Evolutionary conservation across 2,329 filamentous ascomycete species (phyloP).

Genomic region (Verticillium tricorpus): DNA sequence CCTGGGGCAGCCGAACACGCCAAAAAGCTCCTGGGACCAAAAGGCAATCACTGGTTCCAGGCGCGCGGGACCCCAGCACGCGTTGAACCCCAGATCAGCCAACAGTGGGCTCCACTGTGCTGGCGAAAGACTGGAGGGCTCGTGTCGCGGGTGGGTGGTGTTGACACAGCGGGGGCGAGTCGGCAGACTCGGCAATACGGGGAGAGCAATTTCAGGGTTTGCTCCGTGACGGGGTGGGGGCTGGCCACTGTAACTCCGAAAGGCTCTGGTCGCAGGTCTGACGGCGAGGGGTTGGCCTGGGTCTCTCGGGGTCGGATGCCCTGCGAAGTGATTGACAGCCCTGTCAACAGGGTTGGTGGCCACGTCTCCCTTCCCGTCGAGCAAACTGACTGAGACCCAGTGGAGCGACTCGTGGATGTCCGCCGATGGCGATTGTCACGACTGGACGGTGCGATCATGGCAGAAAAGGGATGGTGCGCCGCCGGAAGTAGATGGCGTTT

Average conservation of each 20-base stretch:
- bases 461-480: not conserved
- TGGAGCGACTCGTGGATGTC: not conserved
- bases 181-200: not conserved
- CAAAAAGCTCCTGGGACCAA: not conserved
- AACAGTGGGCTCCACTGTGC: not conserved
- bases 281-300: not conserved
- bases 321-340: not conserved
- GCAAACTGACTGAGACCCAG: not conserved
- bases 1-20: not conserved
- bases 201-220: not conserved
- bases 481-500: not conserved
- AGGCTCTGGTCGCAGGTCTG: not conserved
- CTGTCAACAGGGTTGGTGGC: not conserved
- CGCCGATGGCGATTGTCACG: not conserved
- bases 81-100: not conserved
- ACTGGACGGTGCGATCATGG: not conserved
- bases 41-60: not conserved
- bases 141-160: not conserved
- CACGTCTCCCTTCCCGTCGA: not conserved
- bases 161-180: not conserved
- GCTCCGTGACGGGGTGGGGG: not conserved
- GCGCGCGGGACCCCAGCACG: not conserved
- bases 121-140: not conserved
- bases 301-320: not conserved
- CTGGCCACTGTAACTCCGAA: not conserved